Evolutionary conservation across 805 yeast species (phyloP).

Genomic region (Brettanomyces anomalus): DNA sequence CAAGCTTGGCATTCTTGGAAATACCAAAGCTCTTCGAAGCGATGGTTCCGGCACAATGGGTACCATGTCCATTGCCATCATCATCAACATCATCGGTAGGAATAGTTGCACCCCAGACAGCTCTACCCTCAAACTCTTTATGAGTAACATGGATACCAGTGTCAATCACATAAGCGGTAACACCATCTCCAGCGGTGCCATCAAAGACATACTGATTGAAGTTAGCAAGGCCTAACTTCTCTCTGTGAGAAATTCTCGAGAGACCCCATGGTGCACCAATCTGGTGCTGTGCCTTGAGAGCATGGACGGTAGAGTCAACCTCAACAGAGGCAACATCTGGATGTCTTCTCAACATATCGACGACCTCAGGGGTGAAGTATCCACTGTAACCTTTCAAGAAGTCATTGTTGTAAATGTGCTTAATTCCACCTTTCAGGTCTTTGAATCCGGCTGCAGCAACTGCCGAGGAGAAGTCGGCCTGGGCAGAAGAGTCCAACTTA

Average conservation of each 20-base stretch:
- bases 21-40: conserved; percentile 76
- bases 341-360: conserved; percentile 55
- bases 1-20: conserved; percentile 69
- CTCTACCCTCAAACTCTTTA: conserved; percentile 75
- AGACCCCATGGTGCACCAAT: conserved; percentile 93
- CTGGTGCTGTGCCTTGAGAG: conserved; percentile 52
- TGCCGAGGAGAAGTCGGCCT: conserved; percentile 24
- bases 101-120: conserved; percentile 76
- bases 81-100: conserved; percentile 61
- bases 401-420: conserved; percentile 53
- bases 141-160: conserved; percentile 78
- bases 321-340: conserved; percentile 57
- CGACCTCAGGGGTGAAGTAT: conserved; percentile 62
- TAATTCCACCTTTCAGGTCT: conserved; percentile 39
- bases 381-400: conserved; percentile 79
- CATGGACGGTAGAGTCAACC: conserved; percentile 61
- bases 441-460: conserved; percentile 13
- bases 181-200: conserved; percentile 71
- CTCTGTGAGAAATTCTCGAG: conserved; percentile 81
- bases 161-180: conserved; percentile 80
- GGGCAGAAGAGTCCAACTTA: conserved; percentile 13
- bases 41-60: conserved; percentile 95
- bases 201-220: conserved; percentile 70
- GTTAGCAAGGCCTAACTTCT: conserved; percentile 55
- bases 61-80: conserved; percentile 93